Conservation (phyloP, 768 basidiomycete species). For the Amanita phalloides region DNA sequence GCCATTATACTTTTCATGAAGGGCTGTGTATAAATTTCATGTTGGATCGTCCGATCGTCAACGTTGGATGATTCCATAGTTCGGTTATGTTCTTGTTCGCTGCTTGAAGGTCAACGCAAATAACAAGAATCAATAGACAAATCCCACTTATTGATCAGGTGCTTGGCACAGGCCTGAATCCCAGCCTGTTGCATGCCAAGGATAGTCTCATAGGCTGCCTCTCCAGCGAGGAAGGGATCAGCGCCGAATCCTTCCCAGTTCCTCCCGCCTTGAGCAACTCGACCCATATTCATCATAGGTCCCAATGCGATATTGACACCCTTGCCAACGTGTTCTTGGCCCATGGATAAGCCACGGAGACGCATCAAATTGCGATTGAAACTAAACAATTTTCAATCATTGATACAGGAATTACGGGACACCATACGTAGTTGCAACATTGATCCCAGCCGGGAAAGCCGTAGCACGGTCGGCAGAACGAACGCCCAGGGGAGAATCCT, state of each 20-base stretch:
- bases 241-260: constrained; percentile 97
- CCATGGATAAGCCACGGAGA: constrained; percentile 67
- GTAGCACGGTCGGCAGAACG: constrained; percentile 65
- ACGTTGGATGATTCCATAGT: constrained; percentile 52
- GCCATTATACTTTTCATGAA: constrained; percentile 67
- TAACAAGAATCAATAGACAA: neutral
- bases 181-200: constrained; percentile 71
- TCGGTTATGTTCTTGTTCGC: constrained; percentile 61
- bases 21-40: constrained; percentile 64
- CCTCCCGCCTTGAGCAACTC: constrained; percentile 67
- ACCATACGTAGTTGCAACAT: constrained; percentile 68
- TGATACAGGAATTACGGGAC: neutral
- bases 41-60: constrained; percentile 71
- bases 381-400: constrained; percentile 19
- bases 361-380: constrained; percentile 76
- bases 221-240: constrained; percentile 82
- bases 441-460: constrained; percentile 79
- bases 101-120: constrained; percentile 12
- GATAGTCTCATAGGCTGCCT: constrained; percentile 70
- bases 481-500: constrained; percentile 73
- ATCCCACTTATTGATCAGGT: constrained; percentile 64
- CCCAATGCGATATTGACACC: constrained; percentile 75
- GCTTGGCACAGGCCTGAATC: constrained; percentile 83
- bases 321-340: constrained; percentile 71
- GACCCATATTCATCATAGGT: constrained; percentile 84